Base-by-base conservation (phyloP, 1,284 basidiomycete species). In the Takashimella tepidaria region DNA sequence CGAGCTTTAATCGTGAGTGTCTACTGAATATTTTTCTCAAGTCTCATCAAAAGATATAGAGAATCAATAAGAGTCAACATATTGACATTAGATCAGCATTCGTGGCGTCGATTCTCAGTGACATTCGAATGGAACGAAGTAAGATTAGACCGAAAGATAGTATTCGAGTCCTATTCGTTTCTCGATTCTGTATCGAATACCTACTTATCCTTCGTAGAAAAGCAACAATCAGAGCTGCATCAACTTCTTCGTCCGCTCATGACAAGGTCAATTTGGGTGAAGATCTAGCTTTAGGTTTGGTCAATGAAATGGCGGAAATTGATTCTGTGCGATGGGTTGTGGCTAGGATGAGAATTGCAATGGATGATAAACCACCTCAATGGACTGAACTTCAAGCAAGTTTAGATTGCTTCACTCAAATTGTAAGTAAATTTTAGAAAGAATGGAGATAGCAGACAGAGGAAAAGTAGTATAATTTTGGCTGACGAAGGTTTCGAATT, bases 321-420 rank as follows among this genome's bases (percentile, higher is more conserved):
- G 80, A 81, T 45, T 89, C 89, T 80, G 88, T 96, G 51, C 80
- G 85, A 19, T 97, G 89, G 88, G 86, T 95, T 8, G 81, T 92
- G 49, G 83, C 81, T 62, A 82, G 91, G n/a, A 92, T 96, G 85
- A 83, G 85, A 49, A 84, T 84, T 53, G 86, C 90, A 1, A 81
- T 90, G 52, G 91, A 96, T 57, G 89, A 92, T 62, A 92, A 91
- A 87, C 91, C 92, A 26, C 89, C 89, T 65, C 79, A 84, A 53
- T 93, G 89, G 90, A 88, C 84, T n/a, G 92, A 95, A 68, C 79
- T 97, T 26, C 89, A 96, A 73, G 89, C 90, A n/a, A 89, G 89
- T 44, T 84, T 95, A 62, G 88, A 93, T 65, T 93, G 90, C 73
- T 83, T 96, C 58, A 90, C 89, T 5, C 90, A 95, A 63, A 79